Conservation (phyloP, 768 basidiomycete genomes). For the Mycena rebaudengoi region DNA sequence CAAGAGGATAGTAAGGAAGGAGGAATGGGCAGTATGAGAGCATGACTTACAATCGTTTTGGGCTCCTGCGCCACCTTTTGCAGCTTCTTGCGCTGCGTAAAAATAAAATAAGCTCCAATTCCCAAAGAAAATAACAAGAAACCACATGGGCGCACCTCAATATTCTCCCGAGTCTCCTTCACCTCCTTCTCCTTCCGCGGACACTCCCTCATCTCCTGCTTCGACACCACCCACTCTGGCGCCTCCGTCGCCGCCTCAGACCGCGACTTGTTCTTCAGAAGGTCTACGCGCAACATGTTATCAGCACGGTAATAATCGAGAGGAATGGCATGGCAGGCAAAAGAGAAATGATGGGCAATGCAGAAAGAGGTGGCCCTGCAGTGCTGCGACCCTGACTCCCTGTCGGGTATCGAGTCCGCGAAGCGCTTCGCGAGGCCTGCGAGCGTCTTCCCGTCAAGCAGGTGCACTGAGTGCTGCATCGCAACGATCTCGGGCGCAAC, state of each 20-base stretch:
- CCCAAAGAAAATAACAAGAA: neutral
- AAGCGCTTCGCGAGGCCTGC: constrained; percentile 77
- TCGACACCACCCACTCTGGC: constrained; percentile 76
- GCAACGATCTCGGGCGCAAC: constrained; percentile 64
- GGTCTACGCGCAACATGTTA: constrained; percentile 56
- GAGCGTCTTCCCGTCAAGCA: constrained; percentile 70
- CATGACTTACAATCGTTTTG: too few species aligned
- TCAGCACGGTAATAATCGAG: too few species aligned
- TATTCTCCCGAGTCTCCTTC: constrained; percentile 70
- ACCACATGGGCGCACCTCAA: constrained; percentile 66
- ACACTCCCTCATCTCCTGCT: constrained; percentile 77
- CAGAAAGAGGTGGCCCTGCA: constrained; percentile 77
- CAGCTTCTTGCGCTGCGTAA: constrained; percentile 57
- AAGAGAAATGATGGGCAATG: too few species aligned
- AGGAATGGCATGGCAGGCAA: too few species aligned
- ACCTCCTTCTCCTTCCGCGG: constrained; percentile 77
- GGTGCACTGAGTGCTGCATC: constrained; percentile 67
- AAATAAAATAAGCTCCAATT: neutral
- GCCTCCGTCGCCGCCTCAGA: constrained; percentile 76
- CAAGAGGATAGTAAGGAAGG: too few species aligned
- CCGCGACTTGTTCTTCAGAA: constrained; percentile 84
- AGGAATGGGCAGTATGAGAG: too few species aligned
- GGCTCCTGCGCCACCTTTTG: constrained; percentile 60
- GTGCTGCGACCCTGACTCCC: constrained; percentile 88
- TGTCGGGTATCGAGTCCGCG: constrained; percentile 82